These are phyloP conservation scores for Aphanomyces euteiches DNA, from an alignment of 352 stramenopile species.

Conservation along the genomic window DNA sequence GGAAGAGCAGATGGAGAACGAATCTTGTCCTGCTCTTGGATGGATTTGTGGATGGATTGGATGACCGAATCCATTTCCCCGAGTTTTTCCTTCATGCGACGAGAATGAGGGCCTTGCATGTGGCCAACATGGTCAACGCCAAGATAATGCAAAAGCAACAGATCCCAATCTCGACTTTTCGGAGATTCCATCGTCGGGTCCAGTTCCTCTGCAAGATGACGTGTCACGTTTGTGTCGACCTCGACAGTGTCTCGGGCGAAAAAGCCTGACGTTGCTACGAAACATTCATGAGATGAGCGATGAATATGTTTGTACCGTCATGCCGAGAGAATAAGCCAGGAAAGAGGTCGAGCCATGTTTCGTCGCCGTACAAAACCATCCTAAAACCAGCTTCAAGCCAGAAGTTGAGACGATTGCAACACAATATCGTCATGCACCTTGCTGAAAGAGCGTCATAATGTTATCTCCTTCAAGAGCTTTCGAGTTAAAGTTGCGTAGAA, in stretches of 20 bases:
- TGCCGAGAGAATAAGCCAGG: slow-evolving; percentile 59
- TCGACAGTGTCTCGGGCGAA: slow-evolving; percentile 85
- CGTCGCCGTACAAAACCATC: slow-evolving; percentile 86
- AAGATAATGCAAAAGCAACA: slow-evolving; percentile 83
- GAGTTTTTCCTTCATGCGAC: slow-evolving; percentile 74
- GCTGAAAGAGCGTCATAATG: slow-evolving; percentile 52
- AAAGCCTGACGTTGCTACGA: slow-evolving; percentile 70
- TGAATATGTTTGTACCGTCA: slow-evolving; percentile 35
- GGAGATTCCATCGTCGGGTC: slow-evolving; percentile 60
- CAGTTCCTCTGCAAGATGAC: slow-evolving; percentile 78
- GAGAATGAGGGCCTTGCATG: slow-evolving; percentile 66
- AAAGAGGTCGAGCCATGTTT: slow-evolving; percentile 89
- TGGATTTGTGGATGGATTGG: slow-evolving; percentile 51
- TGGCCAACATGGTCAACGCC: slow-evolving; percentile 85
- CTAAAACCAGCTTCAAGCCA: slow-evolving; percentile 37
- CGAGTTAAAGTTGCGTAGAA: slow-evolving; percentile 89
- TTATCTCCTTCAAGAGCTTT: slow-evolving; percentile 72
- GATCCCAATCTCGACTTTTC: slow-evolving; percentile 78
- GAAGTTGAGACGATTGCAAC: neutral
- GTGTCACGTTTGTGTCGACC: slow-evolving; percentile 83
- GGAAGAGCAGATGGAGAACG: slow-evolving; percentile 36
- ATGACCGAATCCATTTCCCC: slow-evolving; percentile 80
- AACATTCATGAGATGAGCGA: neutral
- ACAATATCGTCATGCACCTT: slow-evolving; percentile 23
- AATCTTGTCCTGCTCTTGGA: slow-evolving; percentile 51